Base-by-base conservation (phyloP, 169 alveolate genomes). In the Cryptosporidium sp. region DNA sequence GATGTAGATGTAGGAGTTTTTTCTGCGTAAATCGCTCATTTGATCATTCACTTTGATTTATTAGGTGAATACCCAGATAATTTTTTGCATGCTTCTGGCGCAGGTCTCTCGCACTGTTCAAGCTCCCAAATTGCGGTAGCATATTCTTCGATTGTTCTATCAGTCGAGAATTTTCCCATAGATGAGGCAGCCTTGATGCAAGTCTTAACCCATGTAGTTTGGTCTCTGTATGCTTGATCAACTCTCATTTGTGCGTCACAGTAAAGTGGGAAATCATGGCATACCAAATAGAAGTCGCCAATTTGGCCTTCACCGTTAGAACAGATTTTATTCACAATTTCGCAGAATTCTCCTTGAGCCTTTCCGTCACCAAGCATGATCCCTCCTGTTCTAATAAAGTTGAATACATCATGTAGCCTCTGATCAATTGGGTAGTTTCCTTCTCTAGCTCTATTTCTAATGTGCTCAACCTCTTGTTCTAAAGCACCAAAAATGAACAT, bases 401-500 rank as follows among this genome's bases (percentile, higher is more conserved):
- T 93, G 89, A 97, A 94, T 33, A 96, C 98, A 84, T 94, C 95
- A 75, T 93, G 93, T 65, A 97, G 75, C 51, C 96, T 93, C 18
- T 85, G 71, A 48, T 96, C 96, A 37, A 93, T 93, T 35, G 96
- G 97, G 67, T 95, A 94, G 70, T 93, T 87, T 35, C 98, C 97
- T 51, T 86, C 92, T 70, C 93, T 89, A 70, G 97, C 94, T 87
- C 95, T 85, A 26, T 94, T 85, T 61, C 97, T 92, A 62, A 94
- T 75, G 31, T 86, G 85, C 5, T 93, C 96, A 42, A 97, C 97
- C 85, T 96, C 97, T 26, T 86, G 92, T 69, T 93, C 94, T 73
- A 92, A 85, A 21, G 97, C 97, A 71, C 99, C 99, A 91, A 97
- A 97, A 53, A 96, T 95, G 91, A 97, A 96, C 95, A 96, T 95